Evolutionary conservation across 1,139 yeast species (phyloP), one percentile per base, ranked within the genome.

Genomic region (Candida dubliniensis): DNA sequence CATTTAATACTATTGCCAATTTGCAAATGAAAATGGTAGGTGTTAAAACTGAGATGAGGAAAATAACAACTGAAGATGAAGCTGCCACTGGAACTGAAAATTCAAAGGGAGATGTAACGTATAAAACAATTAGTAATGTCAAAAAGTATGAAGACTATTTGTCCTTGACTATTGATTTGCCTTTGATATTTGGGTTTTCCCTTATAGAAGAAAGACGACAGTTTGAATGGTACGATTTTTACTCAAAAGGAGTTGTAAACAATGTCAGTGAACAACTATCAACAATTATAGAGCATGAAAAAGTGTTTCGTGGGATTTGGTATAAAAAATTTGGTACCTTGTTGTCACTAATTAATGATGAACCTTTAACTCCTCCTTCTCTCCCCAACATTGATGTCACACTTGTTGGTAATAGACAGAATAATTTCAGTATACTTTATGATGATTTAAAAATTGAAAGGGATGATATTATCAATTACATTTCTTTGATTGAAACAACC

Each of bases 101-200:
- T 26, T 10, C 36, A 36, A 15, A 39, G 24, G 23, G 24, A 32
- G 12, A 15, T 4, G 43, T 61, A 4, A 53, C 63, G 1, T 59
- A 50, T 47, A 53, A 66, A 23, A 58, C 62, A 1, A 60, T 73
- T 15, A 52, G 58, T 24, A 48, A 52, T 23, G 65, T 74, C 34
- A 73, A 75, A 46, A 59, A 58, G 3, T 56, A 65, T 12, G 84
- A 79, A 55, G 70, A 77, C 40, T 66, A 68, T 43, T 59, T 80
- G 11, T 74, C 82, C 1, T 57, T 77, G 12, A 82, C 88, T 1
- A 75, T 83, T 13, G 96, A 89, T 58, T 61, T 90, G 41, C 97
- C 98, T 0, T 66, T 88, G 34, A 65, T 89, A 1, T 88, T 87
- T 59, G 98, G 98, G 1, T 76, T 87, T 26, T 74, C 83, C 59